Evolutionary conservation across 2,329 filamentous ascomycete genomes (phyloP), one percentile per base, ranked within the genome.

Genomic region (Ophiocordyceps unilateralis): DNA sequence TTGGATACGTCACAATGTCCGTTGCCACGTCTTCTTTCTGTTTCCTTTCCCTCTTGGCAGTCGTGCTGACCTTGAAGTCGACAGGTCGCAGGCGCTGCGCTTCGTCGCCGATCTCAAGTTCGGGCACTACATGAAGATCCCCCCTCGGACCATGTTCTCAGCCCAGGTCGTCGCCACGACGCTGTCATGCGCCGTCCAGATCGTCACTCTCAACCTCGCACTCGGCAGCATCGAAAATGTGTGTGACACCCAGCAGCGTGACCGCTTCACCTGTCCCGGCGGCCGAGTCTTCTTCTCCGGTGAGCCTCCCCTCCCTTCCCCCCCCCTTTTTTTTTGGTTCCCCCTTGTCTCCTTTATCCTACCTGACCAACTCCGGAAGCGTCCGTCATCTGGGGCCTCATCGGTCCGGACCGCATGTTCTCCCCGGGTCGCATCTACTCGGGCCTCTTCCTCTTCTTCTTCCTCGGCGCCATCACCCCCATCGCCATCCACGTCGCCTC

Each of bases 71-170:
- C 4, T 15, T 5, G 10, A 8, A 36, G 2, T 11, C 4, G 1
- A 11, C 32, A 62, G 60, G 59, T 74, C 70, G 1, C 77, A 82
- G 57, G 73, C 76, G 0, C 65, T 82, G 32, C 70, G 66, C 49
- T 83, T 83, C 53, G 67, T 76, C 11, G 66, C 72, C 8, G 79
- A 83, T 52, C 65, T 83, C 48, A 83, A 83, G 53, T 75, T 81
- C 39, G 79, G 75, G 5, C 80, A 83, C 54, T 84, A 84, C 63
- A 83, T 84, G 77, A 77, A 77, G 58, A 74, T 76, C 10, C 78
- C 78, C 0, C 78, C 76, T 14, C 66, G 75, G 17, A 78, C 74
- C 15, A 78, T 81, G 63, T 83, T 83, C 59, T 67, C 72, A 59
- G 68, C 69, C 5, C 78, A 83, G 55, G 69, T 81, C 4, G 69